phyloP scores from a whole-genome alignment of 2,329 filamentous ascomycete genomes.

The Neoscytalidium dimidiatum region DNA sequence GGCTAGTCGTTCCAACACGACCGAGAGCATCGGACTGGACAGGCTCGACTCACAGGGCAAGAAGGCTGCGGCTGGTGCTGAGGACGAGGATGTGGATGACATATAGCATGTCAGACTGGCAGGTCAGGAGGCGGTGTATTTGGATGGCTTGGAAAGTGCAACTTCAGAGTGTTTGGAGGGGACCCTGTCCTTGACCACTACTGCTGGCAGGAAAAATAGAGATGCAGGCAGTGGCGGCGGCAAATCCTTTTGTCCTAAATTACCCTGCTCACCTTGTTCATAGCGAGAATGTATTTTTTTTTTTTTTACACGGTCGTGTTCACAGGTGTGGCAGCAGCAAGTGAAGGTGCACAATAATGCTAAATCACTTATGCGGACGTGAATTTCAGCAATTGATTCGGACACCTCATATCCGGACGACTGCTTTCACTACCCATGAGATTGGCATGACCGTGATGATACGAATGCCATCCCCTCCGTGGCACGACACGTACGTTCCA shows the following conservation, averaged over 20 bases:
- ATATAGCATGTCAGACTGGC: background rate
- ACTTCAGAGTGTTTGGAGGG: conserved; percentile 43
- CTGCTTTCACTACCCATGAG: no score
- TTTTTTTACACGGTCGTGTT: no score
- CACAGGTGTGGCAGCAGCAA: no score
- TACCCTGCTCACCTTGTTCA: background rate
- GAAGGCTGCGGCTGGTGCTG: background rate
- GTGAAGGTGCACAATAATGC: no score
- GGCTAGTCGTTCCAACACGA: conserved; percentile 29
- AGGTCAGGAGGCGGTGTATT: background rate
- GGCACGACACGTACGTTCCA: no score
- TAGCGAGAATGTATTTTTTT: conserved; percentile 2
- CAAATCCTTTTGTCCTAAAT: background rate
- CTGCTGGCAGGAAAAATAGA: conserved; percentile 40
- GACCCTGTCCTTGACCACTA: background rate
- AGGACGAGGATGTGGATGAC: conserved; percentile 11
- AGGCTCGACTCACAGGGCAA: conserved; percentile 9
- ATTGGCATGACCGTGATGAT: no score
- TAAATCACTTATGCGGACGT: no score
- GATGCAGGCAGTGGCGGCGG: conserved; percentile 32
- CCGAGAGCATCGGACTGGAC: conserved; percentile 14
- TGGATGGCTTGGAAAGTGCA: background rate
- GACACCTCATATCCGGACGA: no score
- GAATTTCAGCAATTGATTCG: no score
- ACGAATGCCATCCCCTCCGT: no score